Evolutionary conservation across 192 early-diverging fungal species (phyloP), one percentile per base, ranked within the genome.

Genomic region (Geranomyces michiganensis): DNA sequence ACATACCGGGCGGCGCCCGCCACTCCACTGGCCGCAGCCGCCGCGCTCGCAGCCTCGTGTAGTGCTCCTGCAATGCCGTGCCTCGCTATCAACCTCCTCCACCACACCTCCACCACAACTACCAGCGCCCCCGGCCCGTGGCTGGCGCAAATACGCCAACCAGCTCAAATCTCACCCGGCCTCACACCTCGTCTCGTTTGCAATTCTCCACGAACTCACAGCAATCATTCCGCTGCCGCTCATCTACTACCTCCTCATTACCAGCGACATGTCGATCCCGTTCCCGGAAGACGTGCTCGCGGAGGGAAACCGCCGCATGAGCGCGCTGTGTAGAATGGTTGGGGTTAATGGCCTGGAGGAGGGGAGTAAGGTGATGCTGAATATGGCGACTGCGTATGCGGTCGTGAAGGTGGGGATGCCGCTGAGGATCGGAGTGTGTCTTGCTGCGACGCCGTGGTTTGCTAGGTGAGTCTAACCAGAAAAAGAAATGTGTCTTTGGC

Each of bases 191-290:
- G 74, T 74, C 26, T 70, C 93, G 0, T 97, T 97, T 76, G 82
- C 86, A 8, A 65, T 95, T 17, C 83, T 97, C 26, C 95, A 97
- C 74, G 95, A 97, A 79, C 59, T 94, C 2, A 97, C 95, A 0
- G 95, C 93, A 0, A 77, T 97, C 22, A 77, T 89, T 0, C 95
- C 95, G 9, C 75, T 97, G 27, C 88, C 88, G 0, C 65, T 90
- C 17, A 70, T 94, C 21, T 97, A 94, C 76, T 90, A 85, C 65
- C 59, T 77, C 13, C 81, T 95, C 21, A 67, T 74, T 26, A 68
- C 76, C 61, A 83, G 80, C 21, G 83, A 84, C 7, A 27, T 89
- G 5, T 68, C 79, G n/a, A 81, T 90, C 7, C 90, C 91, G 2
- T 77, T 94, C 24, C 91, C 93, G 0, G 85, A 90, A 29, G 66